Base-by-base conservation (phyloP, 2,329 filamentous ascomycete genomes). In the Fusarium clavum region DNA sequence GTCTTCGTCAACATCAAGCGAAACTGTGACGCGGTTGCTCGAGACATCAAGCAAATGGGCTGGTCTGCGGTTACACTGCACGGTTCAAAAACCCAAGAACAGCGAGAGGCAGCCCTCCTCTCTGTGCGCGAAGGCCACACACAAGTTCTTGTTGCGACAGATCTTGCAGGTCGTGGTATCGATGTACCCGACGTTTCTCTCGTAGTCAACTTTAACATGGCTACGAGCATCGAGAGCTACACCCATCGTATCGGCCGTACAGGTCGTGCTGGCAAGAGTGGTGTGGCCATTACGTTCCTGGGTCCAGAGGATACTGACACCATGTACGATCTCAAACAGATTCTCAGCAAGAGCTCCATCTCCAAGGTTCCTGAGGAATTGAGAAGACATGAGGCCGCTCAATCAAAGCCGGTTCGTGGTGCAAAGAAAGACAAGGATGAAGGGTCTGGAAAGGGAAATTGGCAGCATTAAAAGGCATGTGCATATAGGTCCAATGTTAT, bases 1-100 rank as follows among this genome's bases (percentile, higher is more conserved):
- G 94, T 99, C 70, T 99, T 99, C 79, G 96, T 99, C 88, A 99
- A 99, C 81, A 98, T 98, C 89, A 98, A 98, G 83, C 92, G 94
- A 75, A 98, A 98, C 83, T 98, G 95, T 83, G 96, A 99, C 79
- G 93, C 94, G 63, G 92, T 99, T 49, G 95, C 95, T 5, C 89
- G 93, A 66, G 95, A 98, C 77, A 96, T 99, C 84, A 96, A 97
- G 78, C 88, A 92, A 55, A 96, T 96, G 90, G 96, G 96, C 74
- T 96, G 94, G 86, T 92, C 90, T 22, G 89, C 92, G 10, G 94
- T 97, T 75, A 98, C 95, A 0, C 84, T 99, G 32, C 96, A 99
- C 83, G 95, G 96, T 69, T 93, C 90, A 83, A 99, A 99, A 82
- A 97, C 95, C 0, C 96, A 99, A 82, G 96, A 98, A 65, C 96